Conservation (phyloP, 192 early-diverging fungal species). For the Paraglomus brasilianum region DNA sequence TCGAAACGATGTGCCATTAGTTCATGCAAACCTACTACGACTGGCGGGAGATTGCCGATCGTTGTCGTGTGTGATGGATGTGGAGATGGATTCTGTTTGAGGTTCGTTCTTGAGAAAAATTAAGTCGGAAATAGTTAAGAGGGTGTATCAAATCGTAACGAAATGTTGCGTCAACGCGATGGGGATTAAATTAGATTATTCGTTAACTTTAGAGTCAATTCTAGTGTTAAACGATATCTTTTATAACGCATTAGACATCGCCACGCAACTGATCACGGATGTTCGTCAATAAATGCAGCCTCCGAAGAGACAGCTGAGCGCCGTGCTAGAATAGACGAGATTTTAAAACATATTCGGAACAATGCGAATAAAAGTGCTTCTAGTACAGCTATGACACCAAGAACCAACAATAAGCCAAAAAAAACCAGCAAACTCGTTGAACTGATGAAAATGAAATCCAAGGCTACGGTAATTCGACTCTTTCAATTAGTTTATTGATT, state of each 20-base stretch:
- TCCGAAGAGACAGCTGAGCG: slow-evolving; percentile 31
- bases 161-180: no score
- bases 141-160: no score
- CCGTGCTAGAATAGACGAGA: slow-evolving; percentile 20
- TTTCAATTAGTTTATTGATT: background rate
- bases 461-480: slow-evolving; percentile 27
- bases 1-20: slow-evolving; percentile 15
- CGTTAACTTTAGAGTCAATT: slow-evolving; percentile 8
- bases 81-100: slow-evolving; percentile 33
- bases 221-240: slow-evolving; percentile 10
- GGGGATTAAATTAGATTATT: background rate
- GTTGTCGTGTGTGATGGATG: slow-evolving; percentile 35
- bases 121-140: background rate
- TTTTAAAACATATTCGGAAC: background rate
- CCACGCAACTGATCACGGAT: slow-evolving; percentile 29
- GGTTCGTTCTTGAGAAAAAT: slow-evolving; percentile 14
- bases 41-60: slow-evolving; percentile 22
- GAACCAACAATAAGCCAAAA: slow-evolving; percentile 14
- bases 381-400: background rate
- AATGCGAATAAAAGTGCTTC: background rate
- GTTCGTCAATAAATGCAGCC: slow-evolving; percentile 22
- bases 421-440: slow-evolving; percentile 31
- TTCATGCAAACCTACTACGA: slow-evolving; percentile 21
- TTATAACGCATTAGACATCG: slow-evolving; percentile 31
- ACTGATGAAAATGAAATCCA: slow-evolving; percentile 37